Base-by-base conservation (phyloP, 176 grass and related monocot species). In the Oryza meridionalis region DNA sequence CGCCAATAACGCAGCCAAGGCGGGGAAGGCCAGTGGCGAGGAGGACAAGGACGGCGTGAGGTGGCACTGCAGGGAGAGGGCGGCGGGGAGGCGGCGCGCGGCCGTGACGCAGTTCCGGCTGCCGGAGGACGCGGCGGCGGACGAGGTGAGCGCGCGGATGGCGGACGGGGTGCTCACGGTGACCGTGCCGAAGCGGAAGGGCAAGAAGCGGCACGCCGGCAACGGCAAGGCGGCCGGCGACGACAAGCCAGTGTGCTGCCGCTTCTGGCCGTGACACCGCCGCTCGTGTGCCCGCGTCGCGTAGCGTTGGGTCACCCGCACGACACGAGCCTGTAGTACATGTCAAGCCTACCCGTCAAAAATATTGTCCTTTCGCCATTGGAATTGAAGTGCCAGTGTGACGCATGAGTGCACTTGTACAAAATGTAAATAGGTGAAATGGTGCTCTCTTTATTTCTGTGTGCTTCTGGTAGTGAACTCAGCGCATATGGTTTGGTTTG, bases 81-180 rank as follows among this genome's bases (percentile, higher is more conserved):
- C 13, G 25, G 45, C 22, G 45, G 45, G 16, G 6, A 4, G n/a
- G 45, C 42, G 70, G 31, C 58, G 70, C 31, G 71, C 62, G 65
- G 62, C 82, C 21, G 64, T 35, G 71, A 70, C 72, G 65, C 49
- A 70, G 72, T 87, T 87, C 85, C 64, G 64, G 35, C 26, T 87
- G 37, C 85, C 72, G 35, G 86, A 88, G 43, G 86, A 88, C 68
- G 89, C 82, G 24, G 83, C 66, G 16, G 64, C 77, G 35, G 82
- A 89, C 40, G 46, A 84, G 78, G 86, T 49, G 61, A 77, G 77
- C 37, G 90, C 90, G 19, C 46, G 68, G 49, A 72, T 92, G 87
- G 90, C 84, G 69, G 82, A 89, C 69, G 90, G 90, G 11, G 86
- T 92, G 86, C 87, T 92, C 67, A 92, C 84, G 77, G 80, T 89